Base-by-base conservation (phyloP, 163 green algal species). In the Prototheca cutis region DNA sequence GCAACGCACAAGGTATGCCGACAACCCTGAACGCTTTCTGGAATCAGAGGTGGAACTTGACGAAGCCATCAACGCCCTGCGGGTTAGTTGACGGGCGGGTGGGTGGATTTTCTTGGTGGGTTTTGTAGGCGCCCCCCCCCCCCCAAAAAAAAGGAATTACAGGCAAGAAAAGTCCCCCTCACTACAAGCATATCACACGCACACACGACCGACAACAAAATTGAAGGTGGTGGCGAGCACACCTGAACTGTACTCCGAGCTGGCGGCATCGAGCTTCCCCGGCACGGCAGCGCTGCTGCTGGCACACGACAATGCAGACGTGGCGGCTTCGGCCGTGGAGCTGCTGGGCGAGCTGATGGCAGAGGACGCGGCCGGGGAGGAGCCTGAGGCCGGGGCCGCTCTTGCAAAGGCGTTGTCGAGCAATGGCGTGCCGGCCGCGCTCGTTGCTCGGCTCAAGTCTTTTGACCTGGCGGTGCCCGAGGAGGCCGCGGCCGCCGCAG, bases 41-140 rank as follows among this genome's bases (percentile, higher is more conserved):
- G 89, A 96, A 3, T 89, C 73, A 19, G 91, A 98, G 78, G 65
- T 97, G 19, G 91, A 96, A 45, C 76, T 98, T 42, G 87, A 97
- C 66, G 77, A 89, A 52, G 78, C 87, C 25, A 74, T 97, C 24
- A 84, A 85, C 55, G 62, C 62, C 18, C 40, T 69, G 54, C 25
- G 58, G 60, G 60, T 66, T 49, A 21, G 45, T 25, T 23, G 45
- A 21, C 39, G 39, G 39, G 39, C 39, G 39, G 39, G 39, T 19
- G 48, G 48, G 48, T 8, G 48, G 21, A n/a, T 7, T 17, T 17
- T 31, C 21, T 19, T 17, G 19, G n/a, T n/a, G n/a, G n/a, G n/a
- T 18, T 48, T 48, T 23, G 40, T 48, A 48, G 18, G n/a, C n/a
- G n/a, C n/a, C n/a, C n/a, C n/a, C n/a, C n/a, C n/a, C n/a, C n/a